Base-by-base conservation (phyloP, 441 rosid species). In the Isatis lusitanica region DNA sequence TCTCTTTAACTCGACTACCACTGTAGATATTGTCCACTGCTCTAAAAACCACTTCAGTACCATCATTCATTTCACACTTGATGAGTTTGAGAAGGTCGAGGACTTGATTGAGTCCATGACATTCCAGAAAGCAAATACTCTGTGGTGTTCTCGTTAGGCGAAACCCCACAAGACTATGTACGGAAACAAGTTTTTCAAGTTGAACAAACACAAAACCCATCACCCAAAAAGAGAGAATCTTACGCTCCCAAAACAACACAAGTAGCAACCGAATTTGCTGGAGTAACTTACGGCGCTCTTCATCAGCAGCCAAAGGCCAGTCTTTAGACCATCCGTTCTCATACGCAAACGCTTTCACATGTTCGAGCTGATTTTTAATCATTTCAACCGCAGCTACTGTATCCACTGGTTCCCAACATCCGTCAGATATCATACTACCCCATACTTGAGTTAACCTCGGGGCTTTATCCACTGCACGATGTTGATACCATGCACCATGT, bases 241-340 rank as follows among this genome's bases (percentile, higher is more conserved):
- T 36, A 46, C 26, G 17, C 11, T 36, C 24, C 30, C 9, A 9
- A 26, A 74, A 30, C n/a, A 43, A 64, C 30, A 44, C 15, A 44
- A 73, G 59, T 13, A 64, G 66, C 47, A 21, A 33, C 2, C 30
- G 31, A 28, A 73, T 36, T 28, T 44, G 42, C 42, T 35, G 39
- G 15, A 73, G 71, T 57, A 64, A 35, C 24, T 35, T 55, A 0
- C 35, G 5, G 1, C 57, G 76, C 39, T 73, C 48, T 73, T 44
- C 48, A 63, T 73, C 65, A 2, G 17, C 30, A 53, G 71, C 40
- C 12, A 65, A 36, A 64, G 65, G 63, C 69, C 68, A 73, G 17
- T 24, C 51, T 36, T 46, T 73, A 40, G 77, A 73, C 77, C 77
- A 73, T 65, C 71, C 71, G 31, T 47, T 65, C 40, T 9, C 77